phyloP scores from a whole-genome alignment of 768 basidiomycete genomes.

The Pleurotus pulmonarius region DNA sequence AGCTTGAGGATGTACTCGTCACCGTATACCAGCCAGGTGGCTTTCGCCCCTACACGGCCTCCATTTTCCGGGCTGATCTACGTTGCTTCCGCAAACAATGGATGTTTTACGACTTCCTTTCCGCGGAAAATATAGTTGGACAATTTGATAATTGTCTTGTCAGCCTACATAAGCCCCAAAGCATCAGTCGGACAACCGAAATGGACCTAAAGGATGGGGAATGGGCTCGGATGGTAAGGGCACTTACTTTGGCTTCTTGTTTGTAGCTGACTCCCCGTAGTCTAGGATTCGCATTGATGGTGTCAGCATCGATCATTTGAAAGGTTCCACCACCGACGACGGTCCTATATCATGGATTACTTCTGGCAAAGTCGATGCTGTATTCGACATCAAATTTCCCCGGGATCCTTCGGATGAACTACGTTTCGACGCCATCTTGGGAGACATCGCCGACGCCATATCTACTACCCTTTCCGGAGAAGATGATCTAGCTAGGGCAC shows the following conservation, averaged over 20 bases:
- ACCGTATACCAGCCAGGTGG: slow-evolving; percentile 92
- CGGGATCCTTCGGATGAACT: slow-evolving; percentile 65
- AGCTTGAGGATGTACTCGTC: slow-evolving; percentile 89
- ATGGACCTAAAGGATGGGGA: slow-evolving; percentile 79
- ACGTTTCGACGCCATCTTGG: slow-evolving; percentile 77
- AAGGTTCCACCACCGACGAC: slow-evolving; percentile 66
- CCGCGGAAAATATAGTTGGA: slow-evolving; percentile 94
- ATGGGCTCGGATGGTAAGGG: slow-evolving; percentile 83
- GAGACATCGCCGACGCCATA: slow-evolving; percentile 89
- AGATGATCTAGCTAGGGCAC: slow-evolving; percentile 34
- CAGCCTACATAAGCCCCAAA: slow-evolving; percentile 94
- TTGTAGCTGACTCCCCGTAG: slow-evolving; percentile 32
- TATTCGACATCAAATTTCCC: slow-evolving; percentile 97
- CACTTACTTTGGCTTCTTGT: neutral
- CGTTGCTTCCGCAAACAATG: slow-evolving; percentile 84
- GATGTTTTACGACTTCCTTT: slow-evolving; percentile 92
- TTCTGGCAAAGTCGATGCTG: slow-evolving; percentile 93
- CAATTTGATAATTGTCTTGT: slow-evolving; percentile 98
- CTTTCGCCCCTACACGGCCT: slow-evolving; percentile 89
- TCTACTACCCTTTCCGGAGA: slow-evolving; percentile 51
- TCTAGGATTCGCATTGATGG: slow-evolving; percentile 96
- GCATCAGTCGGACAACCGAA: slow-evolving; percentile 86
- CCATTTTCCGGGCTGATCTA: slow-evolving; percentile 91
- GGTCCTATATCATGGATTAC: slow-evolving; percentile 98
- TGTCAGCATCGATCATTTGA: slow-evolving; percentile 92